Conservation (phyloP, 108 stramenopile species). For the Phaeodactylum tricornutum region DNA sequence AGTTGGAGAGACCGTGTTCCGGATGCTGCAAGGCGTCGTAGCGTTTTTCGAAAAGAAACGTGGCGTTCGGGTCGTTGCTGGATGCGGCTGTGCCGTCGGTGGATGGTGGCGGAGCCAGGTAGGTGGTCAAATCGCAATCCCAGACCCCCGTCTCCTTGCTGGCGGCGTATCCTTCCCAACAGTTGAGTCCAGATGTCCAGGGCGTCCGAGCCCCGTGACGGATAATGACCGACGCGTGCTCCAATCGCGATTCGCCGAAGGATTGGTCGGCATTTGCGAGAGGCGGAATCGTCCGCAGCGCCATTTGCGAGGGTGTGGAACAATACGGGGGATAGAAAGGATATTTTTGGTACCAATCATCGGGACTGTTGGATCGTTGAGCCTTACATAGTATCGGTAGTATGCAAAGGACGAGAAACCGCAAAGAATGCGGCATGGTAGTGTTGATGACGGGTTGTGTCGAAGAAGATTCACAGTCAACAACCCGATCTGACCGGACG, state of each 20-base stretch:
- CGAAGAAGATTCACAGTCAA: too few species aligned
- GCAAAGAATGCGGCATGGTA: too few species aligned
- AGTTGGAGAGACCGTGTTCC: constrained; percentile 14
- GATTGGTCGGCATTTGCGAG: not conserved
- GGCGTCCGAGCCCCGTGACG: constrained; percentile 78
- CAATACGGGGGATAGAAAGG: constrained; percentile 62
- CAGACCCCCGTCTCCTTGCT: constrained; percentile 40
- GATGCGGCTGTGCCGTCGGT: not conserved
- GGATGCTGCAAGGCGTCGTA: constrained; percentile 50
- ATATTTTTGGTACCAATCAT: constrained; percentile 32
- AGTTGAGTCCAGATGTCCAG: too few species aligned
- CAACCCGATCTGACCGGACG: too few species aligned
- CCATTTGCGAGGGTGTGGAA: constrained; percentile 60
- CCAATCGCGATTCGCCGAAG: constrained; percentile 22
- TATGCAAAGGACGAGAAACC: too few species aligned
- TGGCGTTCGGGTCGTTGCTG: constrained; percentile 6
- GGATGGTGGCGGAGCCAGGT: constrained; percentile 33
- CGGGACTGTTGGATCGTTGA: too few species aligned
- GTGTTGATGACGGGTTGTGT: too few species aligned
- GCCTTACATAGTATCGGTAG: too few species aligned
- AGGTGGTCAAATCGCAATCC: constrained; percentile 65
- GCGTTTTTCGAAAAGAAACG: constrained; percentile 55
- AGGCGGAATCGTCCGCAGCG: constrained; percentile 43
- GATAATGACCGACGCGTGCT: constrained; percentile 71
- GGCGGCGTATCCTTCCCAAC: constrained; percentile 58